Evolutionary conservation across 108 stramenopile species (phyloP), one percentile per base, ranked within the genome.

Genomic region (Stephanodiscus minutulus): DNA sequence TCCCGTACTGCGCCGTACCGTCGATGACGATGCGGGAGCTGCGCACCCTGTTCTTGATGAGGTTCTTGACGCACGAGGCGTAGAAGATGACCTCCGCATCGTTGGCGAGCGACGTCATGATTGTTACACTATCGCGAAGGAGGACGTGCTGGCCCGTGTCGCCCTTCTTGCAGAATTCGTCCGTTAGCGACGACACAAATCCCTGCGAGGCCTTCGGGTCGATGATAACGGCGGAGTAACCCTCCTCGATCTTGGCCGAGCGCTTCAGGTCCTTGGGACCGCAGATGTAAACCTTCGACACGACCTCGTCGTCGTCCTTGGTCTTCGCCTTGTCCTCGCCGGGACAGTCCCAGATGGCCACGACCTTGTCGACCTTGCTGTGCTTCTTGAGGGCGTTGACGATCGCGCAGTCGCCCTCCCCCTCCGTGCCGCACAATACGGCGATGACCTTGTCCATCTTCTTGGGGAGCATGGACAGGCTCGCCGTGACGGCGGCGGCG

Each of bases 381-480:
- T 72, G 66, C 76, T 81, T 47, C 50, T 49, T 50, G 52, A 81
- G 31, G 2, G 71, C 41, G 17, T 72, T 61, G 7, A 60, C 72
- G 29, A 72, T 81, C 33, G 72, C 46, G 47, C 81, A 81, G 24
- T 43, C 33, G 37, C 63, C 61, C 61, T 62, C 44, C 27, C 72
- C 71, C 61, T 72, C 54, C 37, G 59, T 60, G 24, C 80, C 80
- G 57, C 80, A 81, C 1, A 81, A 25, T 8, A 81, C 73, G 27
- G 70, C 80, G 33, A 74, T 52, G n/a, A 81, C 73, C 73, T 74
- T 81, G 41, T 81, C 80, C 64, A 69, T 81, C 63, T 74, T 81
- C 64, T 81, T 74, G 3, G 73, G 80, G 41, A 74, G 56, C 64
- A 81, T 68, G 7, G 44, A 50, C 59, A 70, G 53, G 61, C 73